Conservation (phyloP, 805 yeast genomes). For the Suhomyces vadensis region DNA sequence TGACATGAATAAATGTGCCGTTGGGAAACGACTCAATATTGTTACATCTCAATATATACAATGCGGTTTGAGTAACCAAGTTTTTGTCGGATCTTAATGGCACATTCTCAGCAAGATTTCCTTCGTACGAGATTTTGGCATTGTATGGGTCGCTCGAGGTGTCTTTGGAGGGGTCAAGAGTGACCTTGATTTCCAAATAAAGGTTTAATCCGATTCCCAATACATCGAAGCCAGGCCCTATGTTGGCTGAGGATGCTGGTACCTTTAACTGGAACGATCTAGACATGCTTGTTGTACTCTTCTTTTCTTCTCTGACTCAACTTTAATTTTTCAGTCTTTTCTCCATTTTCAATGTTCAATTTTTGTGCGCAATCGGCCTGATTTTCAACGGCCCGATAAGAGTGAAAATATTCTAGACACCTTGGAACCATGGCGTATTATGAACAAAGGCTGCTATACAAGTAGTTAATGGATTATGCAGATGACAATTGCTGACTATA, state of each 20-base stretch:
- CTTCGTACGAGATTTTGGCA: conserved; percentile 68
- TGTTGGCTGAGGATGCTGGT: conserved; percentile 97
- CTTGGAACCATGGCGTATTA: too few relatives aligned
- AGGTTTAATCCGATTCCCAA: conserved; percentile 86
- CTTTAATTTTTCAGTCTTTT: background rate
- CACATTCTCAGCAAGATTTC: conserved; percentile 80
- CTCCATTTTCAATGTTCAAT: too few relatives aligned
- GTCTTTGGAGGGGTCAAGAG: conserved; percentile 51
- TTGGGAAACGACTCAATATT: conserved; percentile 72
- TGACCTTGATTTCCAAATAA: conserved; percentile 68
- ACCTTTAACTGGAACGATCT: conserved; percentile 59
- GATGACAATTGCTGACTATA: too few relatives aligned
- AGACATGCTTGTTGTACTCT: conserved; percentile 6
- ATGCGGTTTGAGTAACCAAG: conserved; percentile 88
- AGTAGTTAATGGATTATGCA: too few relatives aligned
- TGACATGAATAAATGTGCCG: conserved; percentile 79
- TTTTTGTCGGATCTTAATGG: conserved; percentile 78
- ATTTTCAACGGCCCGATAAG: too few relatives aligned
- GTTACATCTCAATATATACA: conserved; percentile 86
- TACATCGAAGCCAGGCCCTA: conserved; percentile 98
- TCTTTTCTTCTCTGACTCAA: conserved; percentile 1
- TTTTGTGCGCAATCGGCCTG: background rate
- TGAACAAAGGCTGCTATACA: too few relatives aligned
- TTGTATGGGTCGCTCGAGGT: conserved; percentile 64
- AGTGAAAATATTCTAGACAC: too few relatives aligned